Evolutionary conservation across 305 asterid genomes (phyloP).

Genomic region (Rubia peregrina): DNA sequence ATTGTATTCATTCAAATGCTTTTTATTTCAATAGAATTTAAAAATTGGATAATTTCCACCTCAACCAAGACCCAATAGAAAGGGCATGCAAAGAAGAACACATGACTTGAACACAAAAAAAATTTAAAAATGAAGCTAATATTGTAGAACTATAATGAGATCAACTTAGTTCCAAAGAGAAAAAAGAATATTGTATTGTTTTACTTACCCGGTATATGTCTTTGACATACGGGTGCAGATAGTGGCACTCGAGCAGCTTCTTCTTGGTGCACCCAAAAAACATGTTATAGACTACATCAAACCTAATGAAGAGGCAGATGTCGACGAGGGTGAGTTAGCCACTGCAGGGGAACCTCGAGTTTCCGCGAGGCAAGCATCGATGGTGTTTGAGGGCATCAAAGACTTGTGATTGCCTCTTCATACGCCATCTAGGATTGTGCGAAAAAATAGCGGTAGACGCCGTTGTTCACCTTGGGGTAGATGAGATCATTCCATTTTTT

Average conservation of each 20-base stretch:
- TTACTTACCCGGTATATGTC: conserved; percentile 89
- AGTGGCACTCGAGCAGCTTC: conserved; percentile 71
- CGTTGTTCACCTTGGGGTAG: conserved; percentile 71
- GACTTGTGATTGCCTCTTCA: conserved; percentile 45
- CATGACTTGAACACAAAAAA: too few relatives aligned
- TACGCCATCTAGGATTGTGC: conserved; percentile 92
- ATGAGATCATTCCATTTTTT: conserved; percentile 67
- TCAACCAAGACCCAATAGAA: too few relatives aligned
- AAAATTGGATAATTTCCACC: too few relatives aligned
- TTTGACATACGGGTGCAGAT: conserved; percentile 60
- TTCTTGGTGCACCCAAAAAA: conserved; percentile 91
- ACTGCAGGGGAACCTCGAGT: conserved; percentile 65
- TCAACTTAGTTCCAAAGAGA: too few relatives aligned
- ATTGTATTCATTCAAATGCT: too few relatives aligned
- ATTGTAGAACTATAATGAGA: too few relatives aligned
- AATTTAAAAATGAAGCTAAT: too few relatives aligned
- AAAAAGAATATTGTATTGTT: too few relatives aligned
- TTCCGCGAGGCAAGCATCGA: conserved; percentile 64
- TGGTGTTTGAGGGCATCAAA: conserved; percentile 54
- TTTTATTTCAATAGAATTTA: too few relatives aligned
- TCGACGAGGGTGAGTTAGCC: conserved; percentile 70
- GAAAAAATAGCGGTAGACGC: conserved; percentile 93
- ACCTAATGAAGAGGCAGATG: conserved; percentile 74
- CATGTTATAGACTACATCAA: conserved; percentile 73
- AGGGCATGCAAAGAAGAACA: too few relatives aligned